These are phyloP conservation scores for Nasturtium officinale DNA, from an alignment of 345 rosid genomes.

Conservation along the genomic window DNA sequence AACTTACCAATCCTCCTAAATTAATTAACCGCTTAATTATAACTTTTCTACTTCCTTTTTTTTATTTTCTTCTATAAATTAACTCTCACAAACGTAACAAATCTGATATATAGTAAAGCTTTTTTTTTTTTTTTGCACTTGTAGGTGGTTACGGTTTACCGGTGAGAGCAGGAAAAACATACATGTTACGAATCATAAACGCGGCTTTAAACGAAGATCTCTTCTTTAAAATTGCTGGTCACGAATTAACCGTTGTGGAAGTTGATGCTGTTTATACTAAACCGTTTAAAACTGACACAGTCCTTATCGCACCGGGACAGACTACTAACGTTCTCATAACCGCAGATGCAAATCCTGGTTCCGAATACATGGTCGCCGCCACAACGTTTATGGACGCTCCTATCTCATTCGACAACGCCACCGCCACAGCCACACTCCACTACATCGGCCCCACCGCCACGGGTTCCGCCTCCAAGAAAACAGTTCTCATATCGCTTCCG, in stretches of 20 bases:
- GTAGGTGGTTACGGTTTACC: slow-evolving; percentile 40
- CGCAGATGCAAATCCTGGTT: slow-evolving; percentile 51
- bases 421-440: slow-evolving; percentile 49
- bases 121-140: no score
- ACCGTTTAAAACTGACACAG: slow-evolving; percentile 55
- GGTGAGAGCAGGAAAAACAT: slow-evolving; percentile 60
- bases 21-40: no score
- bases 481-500: slow-evolving; percentile 47
- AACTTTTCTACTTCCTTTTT: no score
- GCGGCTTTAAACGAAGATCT: slow-evolving; percentile 86
- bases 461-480: slow-evolving; percentile 47
- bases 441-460: no score
- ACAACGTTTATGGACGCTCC: slow-evolving; percentile 88
- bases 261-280: slow-evolving; percentile 72
- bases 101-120: no score
- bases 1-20: no score
- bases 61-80: no score
- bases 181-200: slow-evolving; percentile 76
- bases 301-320: slow-evolving; percentile 70
- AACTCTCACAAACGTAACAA: no score
- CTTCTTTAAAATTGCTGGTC: slow-evolving; percentile 71
- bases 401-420: slow-evolving; percentile 57
- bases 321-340: slow-evolving; percentile 71
- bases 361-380: slow-evolving; percentile 57
- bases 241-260: slow-evolving; percentile 64